Evolutionary conservation across 441 rosid species (phyloP).

Genomic region (Isatis lusitanica): DNA sequence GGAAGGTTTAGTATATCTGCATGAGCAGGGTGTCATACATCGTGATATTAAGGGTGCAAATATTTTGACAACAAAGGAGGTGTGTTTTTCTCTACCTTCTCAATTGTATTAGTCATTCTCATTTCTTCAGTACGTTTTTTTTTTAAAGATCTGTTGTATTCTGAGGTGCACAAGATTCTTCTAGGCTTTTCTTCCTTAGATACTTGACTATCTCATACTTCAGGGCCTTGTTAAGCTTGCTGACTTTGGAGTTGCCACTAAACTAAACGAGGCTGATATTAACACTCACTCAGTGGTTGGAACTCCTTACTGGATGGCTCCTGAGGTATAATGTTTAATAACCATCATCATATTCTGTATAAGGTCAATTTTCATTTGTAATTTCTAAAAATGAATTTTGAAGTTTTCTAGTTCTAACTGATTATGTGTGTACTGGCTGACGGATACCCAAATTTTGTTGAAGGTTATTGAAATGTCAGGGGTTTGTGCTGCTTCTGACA

Average conservation of each 20-base stretch:
- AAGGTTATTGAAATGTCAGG: slow-evolving; percentile 99
- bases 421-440: slow-evolving; percentile 28
- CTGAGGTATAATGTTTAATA: slow-evolving; percentile 64
- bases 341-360: not conserved
- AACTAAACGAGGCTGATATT: slow-evolving; percentile 96
- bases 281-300: slow-evolving; percentile 99
- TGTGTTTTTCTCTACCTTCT: slow-evolving; percentile 27
- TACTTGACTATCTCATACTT: slow-evolving; percentile 25
- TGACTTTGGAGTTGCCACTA: slow-evolving; percentile 99
- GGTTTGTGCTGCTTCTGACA: slow-evolving; percentile 99
- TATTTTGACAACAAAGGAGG: slow-evolving; percentile 97
- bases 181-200: slow-evolving; percentile 17
- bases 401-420: not conserved
- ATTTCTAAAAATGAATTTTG: not conserved
- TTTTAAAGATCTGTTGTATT: slow-evolving; percentile 12
- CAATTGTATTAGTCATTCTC: slow-evolving; percentile 1
- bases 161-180: slow-evolving; percentile 13
- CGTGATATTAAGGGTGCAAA: slow-evolving; percentile 99
- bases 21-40: slow-evolving; percentile 98
- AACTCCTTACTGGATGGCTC: slow-evolving; percentile 99
- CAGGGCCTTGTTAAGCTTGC: slow-evolving; percentile 99
- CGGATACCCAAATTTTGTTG: slow-evolving; percentile 32
- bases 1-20: slow-evolving; percentile 98
- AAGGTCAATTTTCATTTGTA: not conserved
- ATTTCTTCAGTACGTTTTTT: not conserved